phyloP scores from a whole-genome alignment of 2,329 filamentous ascomycete genomes.

The Pseudocercospora crystallina region DNA sequence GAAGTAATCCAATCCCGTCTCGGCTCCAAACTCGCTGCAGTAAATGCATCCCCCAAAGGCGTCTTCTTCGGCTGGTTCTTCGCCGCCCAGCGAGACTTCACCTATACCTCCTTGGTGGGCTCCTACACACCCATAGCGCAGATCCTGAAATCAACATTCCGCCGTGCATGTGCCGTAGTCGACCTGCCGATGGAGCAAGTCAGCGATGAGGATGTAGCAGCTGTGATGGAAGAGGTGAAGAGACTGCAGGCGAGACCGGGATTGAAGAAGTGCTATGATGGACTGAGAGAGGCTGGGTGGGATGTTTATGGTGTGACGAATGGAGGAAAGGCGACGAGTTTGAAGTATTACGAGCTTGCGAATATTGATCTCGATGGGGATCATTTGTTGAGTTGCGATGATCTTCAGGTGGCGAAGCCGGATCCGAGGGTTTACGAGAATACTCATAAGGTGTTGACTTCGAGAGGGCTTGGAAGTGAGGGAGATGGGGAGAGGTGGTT shows the following conservation, averaged over 20 bases:
- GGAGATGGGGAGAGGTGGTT: constrained; percentile 32
- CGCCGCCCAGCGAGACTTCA: constrained; percentile 34
- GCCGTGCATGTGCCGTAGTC: constrained; percentile 27
- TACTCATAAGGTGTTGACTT: constrained; percentile 25
- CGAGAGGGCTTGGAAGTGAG: constrained; percentile 21
- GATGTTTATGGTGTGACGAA: constrained; percentile 34
- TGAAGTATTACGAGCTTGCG: constrained; percentile 32
- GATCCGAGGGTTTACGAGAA: constrained; percentile 30
- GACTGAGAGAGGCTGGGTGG: constrained; percentile 28
- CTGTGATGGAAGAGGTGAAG: constrained; percentile 29
- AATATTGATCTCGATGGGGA: constrained; percentile 28
- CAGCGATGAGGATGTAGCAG: constrained; percentile 29
- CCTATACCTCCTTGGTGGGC: constrained; percentile 29
- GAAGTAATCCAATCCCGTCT: constrained; percentile 23
- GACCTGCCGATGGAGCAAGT: constrained; percentile 24
- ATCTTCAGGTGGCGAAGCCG: constrained; percentile 31
- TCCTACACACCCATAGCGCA: constrained; percentile 31
- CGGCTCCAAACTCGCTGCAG: constrained; percentile 17
- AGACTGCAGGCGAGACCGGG: constrained; percentile 22
- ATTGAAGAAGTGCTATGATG: constrained; percentile 32
- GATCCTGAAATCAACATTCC: constrained; percentile 29
- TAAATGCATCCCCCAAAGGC: constrained; percentile 24
- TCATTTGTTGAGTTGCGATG: constrained; percentile 33
- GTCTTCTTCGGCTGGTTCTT: constrained; percentile 35
- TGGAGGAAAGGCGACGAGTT: constrained; percentile 29